phyloP scores from a whole-genome alignment of 2,329 filamentous ascomycete genomes.

The Hyphodiscus sp. region DNA sequence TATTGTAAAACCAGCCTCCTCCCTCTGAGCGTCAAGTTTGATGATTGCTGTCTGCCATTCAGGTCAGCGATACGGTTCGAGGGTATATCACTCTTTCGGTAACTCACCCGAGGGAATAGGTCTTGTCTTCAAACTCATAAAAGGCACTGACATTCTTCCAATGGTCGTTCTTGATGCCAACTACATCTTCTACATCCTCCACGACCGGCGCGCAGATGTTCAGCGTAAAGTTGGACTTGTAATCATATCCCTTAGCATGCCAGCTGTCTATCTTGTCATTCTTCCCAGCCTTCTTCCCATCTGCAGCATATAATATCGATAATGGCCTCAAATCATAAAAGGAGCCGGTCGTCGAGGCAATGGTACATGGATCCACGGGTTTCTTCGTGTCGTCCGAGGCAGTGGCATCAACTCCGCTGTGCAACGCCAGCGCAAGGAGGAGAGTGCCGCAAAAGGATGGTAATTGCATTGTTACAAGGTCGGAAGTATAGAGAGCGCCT shows the following conservation, averaged over 20 bases:
- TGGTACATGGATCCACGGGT: conserved; percentile 27
- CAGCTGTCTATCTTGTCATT: conserved; percentile 52
- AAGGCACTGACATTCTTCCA: conserved; percentile 76
- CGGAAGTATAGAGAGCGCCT: conserved; percentile 1
- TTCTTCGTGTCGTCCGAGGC: conserved; percentile 24
- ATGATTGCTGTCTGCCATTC: conserved; percentile 16
- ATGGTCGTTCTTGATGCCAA: conserved; percentile 52
- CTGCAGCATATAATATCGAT: conserved; percentile 20
- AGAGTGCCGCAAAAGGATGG: conserved; percentile 20
- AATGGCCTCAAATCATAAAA: conserved; percentile 31
- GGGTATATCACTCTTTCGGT: not conserved
- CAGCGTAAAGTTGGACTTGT: conserved; percentile 73
- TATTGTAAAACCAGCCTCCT: conserved; percentile 74
- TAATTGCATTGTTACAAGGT: conserved; percentile 21
- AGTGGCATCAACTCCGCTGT: conserved; percentile 18
- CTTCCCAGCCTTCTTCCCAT: conserved; percentile 37
- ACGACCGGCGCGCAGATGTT: conserved; percentile 78
- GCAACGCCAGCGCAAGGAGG: conserved; percentile 24
- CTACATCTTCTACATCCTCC: conserved; percentile 54
- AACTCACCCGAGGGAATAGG: conserved; percentile 69
- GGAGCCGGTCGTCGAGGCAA: conserved; percentile 23
- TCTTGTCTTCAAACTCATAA: conserved; percentile 58
- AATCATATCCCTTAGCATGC: conserved; percentile 67
- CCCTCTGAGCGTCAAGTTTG: conserved; percentile 51
- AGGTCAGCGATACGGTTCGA: conserved; percentile 1